Evolutionary conservation across 192 early-diverging fungal genomes (phyloP), one percentile per base, ranked within the genome.

Genomic region (Coemansia sp.): DNA sequence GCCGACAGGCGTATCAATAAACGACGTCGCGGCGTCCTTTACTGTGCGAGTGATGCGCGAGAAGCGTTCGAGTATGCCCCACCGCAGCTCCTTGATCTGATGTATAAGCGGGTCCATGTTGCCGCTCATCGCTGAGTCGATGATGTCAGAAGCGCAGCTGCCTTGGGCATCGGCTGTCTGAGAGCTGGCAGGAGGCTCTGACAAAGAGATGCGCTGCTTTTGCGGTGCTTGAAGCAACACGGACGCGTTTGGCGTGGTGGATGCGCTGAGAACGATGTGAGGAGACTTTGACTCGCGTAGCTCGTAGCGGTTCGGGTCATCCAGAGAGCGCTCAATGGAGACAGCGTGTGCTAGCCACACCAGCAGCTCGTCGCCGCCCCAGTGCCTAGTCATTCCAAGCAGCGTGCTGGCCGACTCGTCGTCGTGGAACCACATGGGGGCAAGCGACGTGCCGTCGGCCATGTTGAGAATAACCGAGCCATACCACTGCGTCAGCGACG

Each of bases 371-470:
- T 89, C 85, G 36, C 88, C 88, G 37, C 87, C 88, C 88, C 87
- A 88, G 21, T 69, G 80, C 48, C 67, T 70, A 22, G 64, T 61
- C 59, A 67, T 67, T 9, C 66, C 77, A 35, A 72, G 68, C 53
- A 82, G 59, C 56, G 74, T 80, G 81, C 82, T 87, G 56, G 63
- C 80, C 37, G 72, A 83, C 52, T 84, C 87, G 35, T 88, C 87
- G 52, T 91, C 88, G 42, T 89, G 89, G 65, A 91, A 91, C 81
- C 83, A 89, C 60, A 91, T 81, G 0, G 89, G 86, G 4, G 86
- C 82, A 17, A 82, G 58, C 1, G 87, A 86, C 27, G 79, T 84
- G 7, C 87, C 87, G 35, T 84, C 82, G 8, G 74, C 75, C 54
- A 89, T 59, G 42, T 88, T 90, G 11, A 90, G 53, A 27, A 89